phyloP scores from a whole-genome alignment of 495 filamentous ascomycete species.

The Platismatia glauca region DNA sequence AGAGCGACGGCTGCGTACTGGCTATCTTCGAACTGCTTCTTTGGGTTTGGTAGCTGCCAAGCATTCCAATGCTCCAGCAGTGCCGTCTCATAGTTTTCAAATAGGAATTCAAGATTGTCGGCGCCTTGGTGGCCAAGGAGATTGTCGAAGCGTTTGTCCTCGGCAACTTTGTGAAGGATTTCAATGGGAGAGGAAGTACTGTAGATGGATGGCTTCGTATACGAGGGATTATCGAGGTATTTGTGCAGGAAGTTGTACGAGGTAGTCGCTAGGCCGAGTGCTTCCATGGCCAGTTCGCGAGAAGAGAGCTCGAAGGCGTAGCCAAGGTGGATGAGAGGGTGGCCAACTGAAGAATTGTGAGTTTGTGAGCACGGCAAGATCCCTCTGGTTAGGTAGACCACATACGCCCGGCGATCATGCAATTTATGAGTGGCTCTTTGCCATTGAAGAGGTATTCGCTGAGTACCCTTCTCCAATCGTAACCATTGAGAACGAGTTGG shows the following conservation, averaged over 20 bases:
- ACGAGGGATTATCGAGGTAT: conserved; percentile 56
- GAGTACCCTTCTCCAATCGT: conserved; percentile 67
- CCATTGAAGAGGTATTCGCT: conserved; percentile 63
- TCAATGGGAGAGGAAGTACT: conserved; percentile 47
- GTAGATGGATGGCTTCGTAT: conserved; percentile 25
- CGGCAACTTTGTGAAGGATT: conserved; percentile 46
- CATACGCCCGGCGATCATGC: conserved; percentile 60
- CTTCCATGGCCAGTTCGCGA: conserved; percentile 68
- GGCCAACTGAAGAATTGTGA: conserved; percentile 48
- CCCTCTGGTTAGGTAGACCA: conserved; percentile 9
- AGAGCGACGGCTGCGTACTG: conserved; percentile 68
- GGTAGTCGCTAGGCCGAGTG: conserved; percentile 52
- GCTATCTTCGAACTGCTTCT: conserved; percentile 62
- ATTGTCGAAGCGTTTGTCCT: conserved; percentile 34
- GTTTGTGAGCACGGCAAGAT: not conserved
- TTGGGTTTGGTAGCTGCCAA: conserved; percentile 53
- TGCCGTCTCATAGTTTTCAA: conserved; percentile 49
- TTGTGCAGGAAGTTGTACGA: conserved; percentile 64
- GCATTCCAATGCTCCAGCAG: conserved; percentile 76
- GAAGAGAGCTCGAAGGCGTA: conserved; percentile 72
- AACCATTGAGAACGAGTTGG: conserved; percentile 52
- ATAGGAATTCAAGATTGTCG: conserved; percentile 51
- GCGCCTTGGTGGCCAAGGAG: conserved; percentile 45
- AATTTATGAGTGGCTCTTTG: conserved; percentile 63
- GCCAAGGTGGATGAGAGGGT: conserved; percentile 77